Evolutionary conservation across 352 stramenopile species (phyloP).

Genomic region (Phytophthora megakarya): DNA sequence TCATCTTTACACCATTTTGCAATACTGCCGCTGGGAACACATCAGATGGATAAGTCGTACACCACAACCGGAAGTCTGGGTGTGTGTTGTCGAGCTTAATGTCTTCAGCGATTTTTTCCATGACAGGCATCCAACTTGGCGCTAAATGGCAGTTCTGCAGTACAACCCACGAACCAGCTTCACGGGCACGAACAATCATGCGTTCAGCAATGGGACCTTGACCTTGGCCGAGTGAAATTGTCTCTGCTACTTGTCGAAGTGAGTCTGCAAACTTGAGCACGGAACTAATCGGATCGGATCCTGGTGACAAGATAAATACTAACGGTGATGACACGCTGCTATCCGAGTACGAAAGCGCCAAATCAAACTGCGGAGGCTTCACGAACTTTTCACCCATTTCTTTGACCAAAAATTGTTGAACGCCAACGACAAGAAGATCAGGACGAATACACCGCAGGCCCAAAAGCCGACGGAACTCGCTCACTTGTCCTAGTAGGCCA

Average conservation of each 20-base stretch:
- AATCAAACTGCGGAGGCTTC: slow-evolving; percentile 90
- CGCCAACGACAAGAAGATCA: slow-evolving; percentile 86
- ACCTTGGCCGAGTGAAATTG: slow-evolving; percentile 93
- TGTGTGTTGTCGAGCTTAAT: slow-evolving; percentile 86
- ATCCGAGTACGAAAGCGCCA: slow-evolving; percentile 88
- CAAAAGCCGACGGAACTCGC: slow-evolving; percentile 76
- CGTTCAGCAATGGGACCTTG: slow-evolving; percentile 91
- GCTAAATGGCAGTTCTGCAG: slow-evolving; percentile 92
- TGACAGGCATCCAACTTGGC: slow-evolving; percentile 92
- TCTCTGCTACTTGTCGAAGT: slow-evolving; percentile 75
- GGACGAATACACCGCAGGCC: slow-evolving; percentile 84
- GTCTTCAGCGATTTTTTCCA: slow-evolving; percentile 92
- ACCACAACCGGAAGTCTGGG: slow-evolving; percentile 92
- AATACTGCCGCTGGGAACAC: slow-evolving; percentile 94
- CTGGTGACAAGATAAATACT: slow-evolving; percentile 93
- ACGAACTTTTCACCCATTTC: slow-evolving; percentile 93
- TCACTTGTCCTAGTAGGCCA: slow-evolving; percentile 58
- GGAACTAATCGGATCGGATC: slow-evolving; percentile 90
- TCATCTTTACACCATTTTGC: slow-evolving; percentile 98
- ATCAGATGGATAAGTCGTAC: slow-evolving; percentile 93
- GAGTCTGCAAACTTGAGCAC: slow-evolving; percentile 91
- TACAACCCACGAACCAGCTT: slow-evolving; percentile 91
- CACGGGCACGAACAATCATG: slow-evolving; percentile 84
- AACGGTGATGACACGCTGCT: slow-evolving; percentile 85
- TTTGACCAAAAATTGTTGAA: slow-evolving; percentile 90